Base-by-base conservation (phyloP, 495 filamentous ascomycete genomes). In the Hypoxylon cercidicola region DNA sequence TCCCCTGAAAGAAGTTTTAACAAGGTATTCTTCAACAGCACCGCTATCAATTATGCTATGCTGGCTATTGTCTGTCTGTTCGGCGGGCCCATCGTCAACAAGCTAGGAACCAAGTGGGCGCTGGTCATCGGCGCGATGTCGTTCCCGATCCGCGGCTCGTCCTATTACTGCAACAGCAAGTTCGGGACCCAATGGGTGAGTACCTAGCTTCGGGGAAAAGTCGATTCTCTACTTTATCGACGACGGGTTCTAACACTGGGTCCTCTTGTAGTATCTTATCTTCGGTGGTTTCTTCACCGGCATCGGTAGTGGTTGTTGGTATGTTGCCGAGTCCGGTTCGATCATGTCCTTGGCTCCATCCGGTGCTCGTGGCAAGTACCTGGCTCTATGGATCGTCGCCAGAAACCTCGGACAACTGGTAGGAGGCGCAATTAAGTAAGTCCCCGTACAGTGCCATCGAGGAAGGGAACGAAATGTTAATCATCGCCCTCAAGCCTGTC, bases 101-200 rank as follows among this genome's bases (percentile, higher is more conserved):
- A 78, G 44, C 76, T 80, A 37, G 78, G 76, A 19, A 68, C 80
- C 2, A 82, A 82, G 65, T 78, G 73, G 70, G 75, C 77, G 3
- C 61, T 84, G 32, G 75, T 82, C 41, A 66, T 79, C 23, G 81
- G 80, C 4, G 79, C 81, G 9, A 72, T 81, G 15, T 78, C 78
- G 15, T 84, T 81, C 45, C 78, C 79, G 1, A 80, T 80, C 0
- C 82, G 80, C 63, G 78, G 75, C 1, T 81, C 81, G 16, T 75
- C 77, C 6, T 65, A 82, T 16, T 84, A 82, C 59, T 79, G 78
- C 64, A 82, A 82, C 40, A 84, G 79, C 54, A 76, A 76, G 6
- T 82, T 79, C 61, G 79, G 79, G 0, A 79, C 71, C 10, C 72
- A 82, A 45, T 84, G 81, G 81, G 81, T 82, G 45, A 34, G 63